Percentiles rank a stretch among this genome's conserved stretches.
Evolutionary conservation across 768 basidiomycete genomes (phyloP).

Genomic region (Boletus patriciae): DNA sequence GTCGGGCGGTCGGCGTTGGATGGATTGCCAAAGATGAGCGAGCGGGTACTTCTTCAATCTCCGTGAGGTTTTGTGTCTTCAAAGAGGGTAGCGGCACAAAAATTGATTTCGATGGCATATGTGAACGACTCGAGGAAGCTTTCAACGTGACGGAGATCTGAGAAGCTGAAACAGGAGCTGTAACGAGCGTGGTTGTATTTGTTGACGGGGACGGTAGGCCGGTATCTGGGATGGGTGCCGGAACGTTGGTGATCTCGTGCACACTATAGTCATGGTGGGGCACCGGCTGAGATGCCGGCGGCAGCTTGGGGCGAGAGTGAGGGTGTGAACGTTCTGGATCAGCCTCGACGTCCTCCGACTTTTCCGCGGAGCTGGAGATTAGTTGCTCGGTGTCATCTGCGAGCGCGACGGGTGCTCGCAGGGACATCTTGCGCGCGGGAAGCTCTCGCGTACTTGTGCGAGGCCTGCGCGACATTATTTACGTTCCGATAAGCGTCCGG

Average conservation of each 20-base stretch:
- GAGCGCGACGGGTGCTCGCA: conserved; percentile 8
- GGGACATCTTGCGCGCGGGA: conserved; percentile 8
- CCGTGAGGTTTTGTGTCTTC: conserved; percentile 27
- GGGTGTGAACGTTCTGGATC: conserved; percentile 1
- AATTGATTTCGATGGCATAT: conserved; percentile 18
- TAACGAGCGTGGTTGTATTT: conserved; percentile 6
- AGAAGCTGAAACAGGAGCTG: conserved; percentile 21
- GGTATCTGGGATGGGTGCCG: conserved; percentile 34
- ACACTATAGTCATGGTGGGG: conserved; percentile 26
- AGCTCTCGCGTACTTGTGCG: conserved; percentile 8
- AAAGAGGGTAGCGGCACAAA: conserved; percentile 33
- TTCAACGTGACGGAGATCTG: conserved; percentile 23
- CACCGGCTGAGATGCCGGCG: conserved; percentile 10
- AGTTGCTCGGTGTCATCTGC: conserved; percentile 27
- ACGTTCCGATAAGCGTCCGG: conserved; percentile 25
- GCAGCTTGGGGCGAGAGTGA: conserved; percentile 12
- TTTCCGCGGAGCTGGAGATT: conserved; percentile 8
- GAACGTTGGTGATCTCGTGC: conserved; percentile 31
- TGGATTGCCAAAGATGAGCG: conserved; percentile 9
- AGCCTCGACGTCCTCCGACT: background rate
- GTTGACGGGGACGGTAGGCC: conserved; percentile 29
- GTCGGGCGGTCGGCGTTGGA: conserved; percentile 4
- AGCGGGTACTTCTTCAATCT: conserved; percentile 17
- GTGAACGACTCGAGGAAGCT: conserved; percentile 11
- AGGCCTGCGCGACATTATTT: conserved; percentile 18